A percentile compares a stretch with the other conserved stretches of the same genome.
These are phyloP conservation scores for Rhizomucor miehei DNA, from an alignment of 371 early-diverging fungal species.

Conservation along the genomic window DNA sequence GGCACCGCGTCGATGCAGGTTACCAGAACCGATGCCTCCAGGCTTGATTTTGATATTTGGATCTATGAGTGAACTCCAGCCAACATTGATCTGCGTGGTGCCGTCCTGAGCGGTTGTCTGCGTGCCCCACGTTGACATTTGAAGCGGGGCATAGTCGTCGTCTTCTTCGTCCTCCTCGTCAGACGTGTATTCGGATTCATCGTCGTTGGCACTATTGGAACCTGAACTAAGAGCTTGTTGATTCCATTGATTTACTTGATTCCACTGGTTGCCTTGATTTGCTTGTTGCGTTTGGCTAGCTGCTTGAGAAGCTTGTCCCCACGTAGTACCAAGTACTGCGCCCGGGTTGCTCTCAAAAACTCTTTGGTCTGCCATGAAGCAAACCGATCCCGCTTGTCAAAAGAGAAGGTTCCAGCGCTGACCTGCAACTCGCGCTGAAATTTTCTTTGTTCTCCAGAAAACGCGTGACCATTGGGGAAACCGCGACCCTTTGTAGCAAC, in stretches of 20 bases:
- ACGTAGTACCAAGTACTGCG: slow-evolving; percentile 1
- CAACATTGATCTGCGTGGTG: slow-evolving; percentile 24
- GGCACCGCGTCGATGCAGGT: slow-evolving; percentile 41
- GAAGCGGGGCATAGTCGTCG: slow-evolving; percentile 17
- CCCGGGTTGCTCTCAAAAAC: slow-evolving; percentile 6
- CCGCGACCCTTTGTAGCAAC: too few relatives aligned
- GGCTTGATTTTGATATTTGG: slow-evolving; percentile 34
- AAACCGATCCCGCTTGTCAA: too few relatives aligned
- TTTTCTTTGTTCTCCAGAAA: too few relatives aligned
- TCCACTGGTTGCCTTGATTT: too few relatives aligned
- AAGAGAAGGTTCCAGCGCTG: too few relatives aligned
- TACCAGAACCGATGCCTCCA: slow-evolving; percentile 41
- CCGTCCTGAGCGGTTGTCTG: slow-evolving; percentile 9
- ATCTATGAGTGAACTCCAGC: slow-evolving; percentile 41
- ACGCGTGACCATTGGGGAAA: too few relatives aligned
- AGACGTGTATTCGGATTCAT: slow-evolving; percentile 3
- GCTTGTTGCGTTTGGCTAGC: neutral
- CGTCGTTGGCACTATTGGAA: slow-evolving; percentile 3
- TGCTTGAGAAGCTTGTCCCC: slow-evolving; percentile 2
- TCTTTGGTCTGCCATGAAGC: slow-evolving; percentile 1
- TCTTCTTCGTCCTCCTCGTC: slow-evolving; percentile 15
- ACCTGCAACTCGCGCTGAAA: too few relatives aligned
- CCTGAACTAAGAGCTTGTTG: neutral
- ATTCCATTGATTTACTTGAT: neutral
- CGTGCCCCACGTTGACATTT: slow-evolving; percentile 19